phyloP scores from a whole-genome alignment of 2,329 filamentous ascomycete genomes.

The Clarireedia homoeocarpa region DNA sequence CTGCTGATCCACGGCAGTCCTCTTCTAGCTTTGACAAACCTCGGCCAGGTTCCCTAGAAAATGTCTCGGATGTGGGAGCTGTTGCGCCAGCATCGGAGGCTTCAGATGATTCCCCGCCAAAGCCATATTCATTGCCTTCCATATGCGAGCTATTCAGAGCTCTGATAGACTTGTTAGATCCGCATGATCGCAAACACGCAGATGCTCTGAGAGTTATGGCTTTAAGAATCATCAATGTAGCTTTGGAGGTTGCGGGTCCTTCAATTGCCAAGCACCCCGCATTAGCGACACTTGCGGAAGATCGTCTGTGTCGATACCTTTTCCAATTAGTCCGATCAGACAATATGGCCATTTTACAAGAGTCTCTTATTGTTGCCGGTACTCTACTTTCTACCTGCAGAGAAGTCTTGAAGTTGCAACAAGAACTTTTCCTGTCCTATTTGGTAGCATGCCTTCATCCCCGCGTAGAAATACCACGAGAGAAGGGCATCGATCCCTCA shows the following conservation, averaged over 20 bases:
- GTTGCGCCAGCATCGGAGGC: conserved; percentile 23
- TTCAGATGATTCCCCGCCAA: conserved; percentile 47
- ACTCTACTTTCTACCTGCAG: conserved; percentile 88
- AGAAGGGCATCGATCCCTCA: conserved; percentile 81
- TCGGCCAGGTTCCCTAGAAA: conserved; percentile 20
- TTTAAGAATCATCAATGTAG: conserved; percentile 91
- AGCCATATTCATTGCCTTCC: conserved; percentile 87
- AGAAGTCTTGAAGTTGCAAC: conserved; percentile 85
- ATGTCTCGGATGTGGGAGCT: conserved; percentile 21
- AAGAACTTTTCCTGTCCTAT: conserved; percentile 93
- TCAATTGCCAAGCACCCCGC: conserved; percentile 90
- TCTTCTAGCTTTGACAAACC: conserved; percentile 38
- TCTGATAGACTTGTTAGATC: conserved; percentile 86
- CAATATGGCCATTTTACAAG: conserved; percentile 89
- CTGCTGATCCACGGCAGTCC: conserved; percentile 28
- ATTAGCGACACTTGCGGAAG: conserved; percentile 79
- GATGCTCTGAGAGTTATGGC: conserved; percentile 98
- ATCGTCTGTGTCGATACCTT: conserved; percentile 85
- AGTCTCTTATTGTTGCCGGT: conserved; percentile 84
- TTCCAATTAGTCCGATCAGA: conserved; percentile 96
- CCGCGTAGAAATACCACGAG: conserved; percentile 85
- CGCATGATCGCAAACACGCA: conserved; percentile 84
- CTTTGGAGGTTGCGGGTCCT: conserved; percentile 89
- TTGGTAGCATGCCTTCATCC: conserved; percentile 90
- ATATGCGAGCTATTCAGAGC: conserved; percentile 93